Percentiles rank a stretch among this genome's conserved stretches.
These are phyloP conservation scores for Rhypophila decipiens DNA, from an alignment of 495 filamentous ascomycete genomes.

Conservation along the genomic window DNA sequence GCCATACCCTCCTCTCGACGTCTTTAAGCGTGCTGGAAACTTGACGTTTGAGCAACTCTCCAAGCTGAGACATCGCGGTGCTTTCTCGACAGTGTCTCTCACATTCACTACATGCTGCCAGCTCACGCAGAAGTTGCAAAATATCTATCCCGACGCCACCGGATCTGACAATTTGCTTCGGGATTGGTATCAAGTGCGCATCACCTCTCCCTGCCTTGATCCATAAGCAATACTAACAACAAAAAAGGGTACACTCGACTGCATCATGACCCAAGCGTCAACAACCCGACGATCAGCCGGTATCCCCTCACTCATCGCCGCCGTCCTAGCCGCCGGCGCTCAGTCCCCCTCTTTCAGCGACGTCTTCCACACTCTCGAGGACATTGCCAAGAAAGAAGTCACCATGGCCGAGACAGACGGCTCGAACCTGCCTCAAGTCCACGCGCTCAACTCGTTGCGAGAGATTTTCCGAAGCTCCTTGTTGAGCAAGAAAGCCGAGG, in stretches of 20 bases:
- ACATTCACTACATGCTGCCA: constrained; percentile 77
- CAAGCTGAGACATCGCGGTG: constrained; percentile 80
- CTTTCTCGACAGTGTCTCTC: constrained; percentile 86
- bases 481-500: constrained; percentile 56
- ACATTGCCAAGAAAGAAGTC: constrained; percentile 52
- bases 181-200: constrained; percentile 66
- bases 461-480: constrained; percentile 77
- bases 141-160: constrained; percentile 21
- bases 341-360: constrained; percentile 44
- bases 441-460: constrained; percentile 86
- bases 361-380: constrained; percentile 41
- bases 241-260: constrained; percentile 49
- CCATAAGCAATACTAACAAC: background rate
- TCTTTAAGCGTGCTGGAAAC: constrained; percentile 55
- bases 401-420: constrained; percentile 47
- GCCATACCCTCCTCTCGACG: constrained; percentile 29
- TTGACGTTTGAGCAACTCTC: constrained; percentile 76
- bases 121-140: constrained; percentile 41
- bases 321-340: constrained; percentile 57
- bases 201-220: background rate
- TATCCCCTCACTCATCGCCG: constrained; percentile 76
- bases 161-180: constrained; percentile 37
- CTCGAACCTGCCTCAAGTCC: constrained; percentile 78
- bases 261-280: constrained; percentile 62
- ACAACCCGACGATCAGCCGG: constrained; percentile 92